Evolutionary conservation across 768 basidiomycete genomes (phyloP).

Genomic region (Kwoniella botswanensis): DNA sequence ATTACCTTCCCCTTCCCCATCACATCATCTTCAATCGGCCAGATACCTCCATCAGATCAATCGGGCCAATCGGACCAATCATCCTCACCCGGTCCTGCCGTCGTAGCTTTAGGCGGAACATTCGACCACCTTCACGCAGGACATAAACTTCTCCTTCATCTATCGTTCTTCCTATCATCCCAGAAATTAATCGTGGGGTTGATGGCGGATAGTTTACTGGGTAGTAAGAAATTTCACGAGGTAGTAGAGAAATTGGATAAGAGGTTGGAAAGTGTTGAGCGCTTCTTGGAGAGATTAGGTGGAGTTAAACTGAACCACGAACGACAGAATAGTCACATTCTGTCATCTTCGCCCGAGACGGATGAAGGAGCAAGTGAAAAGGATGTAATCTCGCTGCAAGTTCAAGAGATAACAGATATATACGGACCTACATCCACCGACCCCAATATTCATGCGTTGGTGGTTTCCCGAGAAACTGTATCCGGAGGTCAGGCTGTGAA

Average conservation of each 20-base stretch:
- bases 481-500: constrained; percentile 62
- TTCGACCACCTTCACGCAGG: constrained; percentile 98
- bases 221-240: constrained; percentile 38
- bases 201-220: constrained; percentile 42
- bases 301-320: background rate
- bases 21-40: background rate
- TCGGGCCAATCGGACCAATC: background rate
- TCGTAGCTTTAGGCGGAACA: constrained; percentile 81
- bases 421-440: constrained; percentile 91
- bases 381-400: constrained; percentile 24
- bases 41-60: background rate
- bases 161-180: constrained; percentile 80
- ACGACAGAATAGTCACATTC: background rate
- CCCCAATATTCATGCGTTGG: constrained; percentile 83
- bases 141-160: constrained; percentile 93
- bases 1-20: background rate
- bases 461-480: constrained; percentile 87
- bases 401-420: constrained; percentile 79
- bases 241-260: constrained; percentile 37
- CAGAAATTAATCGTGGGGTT: constrained; percentile 87
- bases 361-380: background rate
- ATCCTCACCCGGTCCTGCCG: background rate
- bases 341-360: background rate
- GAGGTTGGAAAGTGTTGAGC: constrained; percentile 67
- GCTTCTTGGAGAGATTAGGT: constrained; percentile 64